phyloP scores from a whole-genome alignment of 192 early-diverging fungal genomes.

The Backusella macrospora region DNA sequence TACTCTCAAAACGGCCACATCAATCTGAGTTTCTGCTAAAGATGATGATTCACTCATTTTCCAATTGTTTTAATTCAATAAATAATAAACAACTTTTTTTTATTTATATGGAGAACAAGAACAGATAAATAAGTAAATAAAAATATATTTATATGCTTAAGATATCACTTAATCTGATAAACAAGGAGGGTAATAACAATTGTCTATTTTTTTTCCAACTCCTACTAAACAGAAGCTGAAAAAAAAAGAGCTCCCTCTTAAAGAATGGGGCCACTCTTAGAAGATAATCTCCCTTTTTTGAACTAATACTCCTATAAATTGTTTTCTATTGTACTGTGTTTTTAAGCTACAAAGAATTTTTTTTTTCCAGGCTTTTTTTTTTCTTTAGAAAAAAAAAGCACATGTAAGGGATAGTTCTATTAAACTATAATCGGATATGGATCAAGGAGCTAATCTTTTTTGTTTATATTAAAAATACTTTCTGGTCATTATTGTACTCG shows the following conservation, averaged over 20 bases:
- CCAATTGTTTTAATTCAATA: neutral
- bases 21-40: neutral
- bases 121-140: neutral
- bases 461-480: too few relatives aligned
- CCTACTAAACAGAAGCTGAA: neutral
- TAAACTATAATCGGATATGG: neutral
- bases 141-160: conserved; percentile 8
- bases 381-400: too few relatives aligned
- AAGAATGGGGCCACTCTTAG: neutral
- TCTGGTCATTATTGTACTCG: too few relatives aligned
- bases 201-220: neutral
- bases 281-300: conserved; percentile 3
- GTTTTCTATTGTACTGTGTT: too few relatives aligned
- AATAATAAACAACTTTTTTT: neutral
- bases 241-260: neutral
- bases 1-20: neutral
- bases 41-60: neutral
- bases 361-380: neutral
- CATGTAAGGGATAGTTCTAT: neutral
- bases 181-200: neutral
- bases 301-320: neutral
- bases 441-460: neutral
- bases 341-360: neutral
- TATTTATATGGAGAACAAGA: neutral
- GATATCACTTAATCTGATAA: neutral